These are phyloP conservation scores for Claviceps citrina DNA, from an alignment of 2,329 filamentous ascomycete species.

Conservation along the genomic window DNA sequence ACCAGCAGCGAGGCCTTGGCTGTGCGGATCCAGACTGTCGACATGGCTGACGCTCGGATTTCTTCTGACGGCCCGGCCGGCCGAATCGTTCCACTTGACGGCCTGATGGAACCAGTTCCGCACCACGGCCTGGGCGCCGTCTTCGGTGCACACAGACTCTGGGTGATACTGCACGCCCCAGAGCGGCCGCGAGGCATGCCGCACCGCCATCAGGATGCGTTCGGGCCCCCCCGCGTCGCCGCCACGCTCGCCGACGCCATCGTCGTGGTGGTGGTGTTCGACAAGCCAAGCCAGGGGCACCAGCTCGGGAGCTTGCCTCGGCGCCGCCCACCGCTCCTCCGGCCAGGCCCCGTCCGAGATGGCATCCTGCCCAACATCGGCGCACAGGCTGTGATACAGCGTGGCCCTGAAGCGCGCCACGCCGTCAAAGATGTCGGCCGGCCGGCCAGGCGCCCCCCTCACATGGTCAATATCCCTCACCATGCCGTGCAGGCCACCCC, in stretches of 20 bases:
- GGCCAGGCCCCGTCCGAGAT: slow-evolving; percentile 22
- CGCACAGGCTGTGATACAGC: slow-evolving; percentile 56
- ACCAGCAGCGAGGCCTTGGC: slow-evolving; percentile 9
- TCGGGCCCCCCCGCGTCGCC: slow-evolving; percentile 20
- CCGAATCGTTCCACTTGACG: slow-evolving; percentile 39
- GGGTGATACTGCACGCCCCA: slow-evolving; percentile 88
- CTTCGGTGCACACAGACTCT: slow-evolving; percentile 72
- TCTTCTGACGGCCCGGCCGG: slow-evolving; percentile 7
- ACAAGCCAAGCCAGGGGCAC: slow-evolving; percentile 49
- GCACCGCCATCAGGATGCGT: slow-evolving; percentile 60
- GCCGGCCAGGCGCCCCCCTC: slow-evolving; percentile 8
- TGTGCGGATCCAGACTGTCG: slow-evolving; percentile 12
- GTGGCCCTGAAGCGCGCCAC: slow-evolving; percentile 51
- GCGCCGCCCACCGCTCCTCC: slow-evolving; percentile 24
- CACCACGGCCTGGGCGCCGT: slow-evolving; percentile 47
- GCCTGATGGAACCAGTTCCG: slow-evolving; percentile 61
- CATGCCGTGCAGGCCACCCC: slow-evolving; percentile 69
- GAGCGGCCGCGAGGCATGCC: slow-evolving; percentile 53
- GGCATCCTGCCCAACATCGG: slow-evolving; percentile 35
- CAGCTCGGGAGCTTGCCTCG: slow-evolving; percentile 23
- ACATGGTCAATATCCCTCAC: slow-evolving; percentile 51
- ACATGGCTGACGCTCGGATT: slow-evolving; percentile 2
- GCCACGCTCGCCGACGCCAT: slow-evolving; percentile 22
- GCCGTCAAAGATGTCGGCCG: slow-evolving; percentile 48
- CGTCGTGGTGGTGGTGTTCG: slow-evolving; percentile 8